Evolutionary conservation across 2,329 filamentous ascomycete genomes (phyloP), one percentile per base, ranked within the genome.

Genomic region (Amylocarpus encephaloides): DNA sequence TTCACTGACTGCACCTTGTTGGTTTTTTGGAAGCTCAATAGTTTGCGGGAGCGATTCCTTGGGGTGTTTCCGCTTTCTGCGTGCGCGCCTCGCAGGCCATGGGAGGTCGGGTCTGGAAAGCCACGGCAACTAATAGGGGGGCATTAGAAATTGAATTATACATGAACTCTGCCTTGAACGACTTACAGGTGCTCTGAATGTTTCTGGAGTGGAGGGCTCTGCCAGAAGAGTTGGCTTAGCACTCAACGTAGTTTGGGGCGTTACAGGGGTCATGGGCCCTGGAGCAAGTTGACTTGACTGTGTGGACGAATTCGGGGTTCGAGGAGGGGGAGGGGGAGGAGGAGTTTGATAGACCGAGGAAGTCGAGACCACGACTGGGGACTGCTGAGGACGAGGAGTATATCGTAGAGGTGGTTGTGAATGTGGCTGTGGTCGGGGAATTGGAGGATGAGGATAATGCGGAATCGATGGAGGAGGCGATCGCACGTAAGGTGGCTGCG

Each of bases 131-230:
- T 82, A 51, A 51, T 10, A 26, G 26, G 29, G 9, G 18, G 26
- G 26, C 38, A 39, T 71, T 56, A 71, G 64, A 32, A 59, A 42
- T 19, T 19, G 13, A 29, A 35, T 36, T 6, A 39, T 18, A 33
- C 26, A 43, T 12, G 39, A 47, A n/a, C 45, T 36, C 19, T 29
- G 43, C 51, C 16, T 34, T 11, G 39, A 32, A 18, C 42, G 40
- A 71, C 77, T 72, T 69, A 81, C 78, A 22, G 77, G 77, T 62
- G 73, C 67, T 51, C 67, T 69, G 55, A 78, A 81, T 4, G 68
- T 63, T 19, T 62, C 55, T 34, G 50, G 56, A 9, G 40, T 6
- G 29, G 54, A 48, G 12, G 56, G 32, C 46, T 57, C 58, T 43
- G 57, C 59, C 15, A 59, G 52, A 35, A 66, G 61, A 22, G 61